Conservation (phyloP, 2,329 filamentous ascomycete species). For the Paracorniculantispora psalliotae region DNA sequence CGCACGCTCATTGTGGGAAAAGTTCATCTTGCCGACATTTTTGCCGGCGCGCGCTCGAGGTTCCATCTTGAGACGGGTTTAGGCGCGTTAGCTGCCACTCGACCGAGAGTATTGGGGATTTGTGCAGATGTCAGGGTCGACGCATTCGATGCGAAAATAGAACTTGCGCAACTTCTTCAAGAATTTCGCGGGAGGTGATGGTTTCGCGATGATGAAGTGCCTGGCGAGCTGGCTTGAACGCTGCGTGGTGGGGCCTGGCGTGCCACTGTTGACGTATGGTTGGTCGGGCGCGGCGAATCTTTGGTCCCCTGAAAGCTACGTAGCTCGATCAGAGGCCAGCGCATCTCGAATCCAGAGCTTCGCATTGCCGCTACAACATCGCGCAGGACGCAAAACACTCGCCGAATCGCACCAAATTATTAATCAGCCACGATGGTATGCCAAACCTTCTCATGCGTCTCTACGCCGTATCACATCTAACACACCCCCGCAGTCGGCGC, state of each 20-base stretch:
- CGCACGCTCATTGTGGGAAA: slow-evolving; percentile 65
- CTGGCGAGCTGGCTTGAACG: slow-evolving; percentile 9
- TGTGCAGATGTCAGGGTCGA: background rate
- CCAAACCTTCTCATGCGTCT: no score
- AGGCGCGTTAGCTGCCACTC: background rate
- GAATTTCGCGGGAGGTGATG: background rate
- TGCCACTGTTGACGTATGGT: slow-evolving; percentile 11
- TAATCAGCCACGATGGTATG: slow-evolving; percentile 24
- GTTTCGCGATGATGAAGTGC: background rate
- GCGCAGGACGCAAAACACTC: background rate
- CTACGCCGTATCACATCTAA: no score
- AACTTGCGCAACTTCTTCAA: background rate
- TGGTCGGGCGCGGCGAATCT: slow-evolving; percentile 30
- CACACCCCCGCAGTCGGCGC: slow-evolving; percentile 62
- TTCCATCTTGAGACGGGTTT: slow-evolving; percentile 48
- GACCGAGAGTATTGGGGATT: background rate
- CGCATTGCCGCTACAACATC: background rate
- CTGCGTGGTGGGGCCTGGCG: background rate
- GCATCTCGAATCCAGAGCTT: slow-evolving; percentile 1
- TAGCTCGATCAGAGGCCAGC: slow-evolving; percentile 10
- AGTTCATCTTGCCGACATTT: slow-evolving; percentile 80
- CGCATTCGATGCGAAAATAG: background rate
- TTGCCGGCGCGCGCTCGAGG: slow-evolving; percentile 71
- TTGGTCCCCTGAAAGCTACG: slow-evolving; percentile 25
- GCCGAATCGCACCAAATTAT: background rate